These are phyloP conservation scores for Cotoneaster glaucophyllus DNA, from an alignment of 306 rosid species.

Conservation along the genomic window DNA sequence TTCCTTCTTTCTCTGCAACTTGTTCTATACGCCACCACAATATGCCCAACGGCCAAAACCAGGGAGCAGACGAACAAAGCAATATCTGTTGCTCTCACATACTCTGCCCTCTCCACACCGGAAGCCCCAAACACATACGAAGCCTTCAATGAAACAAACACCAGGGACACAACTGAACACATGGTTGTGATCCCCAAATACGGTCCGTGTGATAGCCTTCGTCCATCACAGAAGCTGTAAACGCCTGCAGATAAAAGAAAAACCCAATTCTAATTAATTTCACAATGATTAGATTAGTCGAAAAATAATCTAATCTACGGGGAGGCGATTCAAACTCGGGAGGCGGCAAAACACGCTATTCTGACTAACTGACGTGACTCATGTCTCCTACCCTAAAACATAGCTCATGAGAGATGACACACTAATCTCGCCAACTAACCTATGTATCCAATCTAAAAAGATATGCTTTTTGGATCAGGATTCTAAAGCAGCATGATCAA, in stretches of 20 bases:
- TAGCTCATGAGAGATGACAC: neutral
- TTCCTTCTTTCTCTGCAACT: constrained; percentile 95
- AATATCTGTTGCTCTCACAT: constrained; percentile 42
- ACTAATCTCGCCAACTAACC: neutral
- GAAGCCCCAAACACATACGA: constrained; percentile 43
- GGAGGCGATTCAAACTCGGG: neutral
- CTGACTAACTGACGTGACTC: no score
- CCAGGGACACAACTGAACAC: constrained; percentile 59
- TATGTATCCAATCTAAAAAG: neutral
- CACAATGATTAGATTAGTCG: neutral
- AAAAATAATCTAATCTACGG: neutral
- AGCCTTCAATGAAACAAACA: constrained; percentile 81
- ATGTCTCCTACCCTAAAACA: neutral
- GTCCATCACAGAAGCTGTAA: constrained; percentile 85
- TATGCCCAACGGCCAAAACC: constrained; percentile 75
- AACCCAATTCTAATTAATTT: neutral
- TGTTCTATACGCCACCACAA: constrained; percentile 80
- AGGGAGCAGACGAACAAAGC: constrained; percentile 68
- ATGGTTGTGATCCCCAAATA: constrained; percentile 77
- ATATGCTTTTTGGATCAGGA: neutral
- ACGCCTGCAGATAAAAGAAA: constrained; percentile 41
- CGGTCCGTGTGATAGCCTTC: constrained; percentile 69
- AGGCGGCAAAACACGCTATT: no score
- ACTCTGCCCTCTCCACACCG: constrained; percentile 22
- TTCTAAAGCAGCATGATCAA: no score